phyloP scores from a whole-genome alignment of 352 stramenopile genomes.

The Aphanomyces cochlioides region DNA sequence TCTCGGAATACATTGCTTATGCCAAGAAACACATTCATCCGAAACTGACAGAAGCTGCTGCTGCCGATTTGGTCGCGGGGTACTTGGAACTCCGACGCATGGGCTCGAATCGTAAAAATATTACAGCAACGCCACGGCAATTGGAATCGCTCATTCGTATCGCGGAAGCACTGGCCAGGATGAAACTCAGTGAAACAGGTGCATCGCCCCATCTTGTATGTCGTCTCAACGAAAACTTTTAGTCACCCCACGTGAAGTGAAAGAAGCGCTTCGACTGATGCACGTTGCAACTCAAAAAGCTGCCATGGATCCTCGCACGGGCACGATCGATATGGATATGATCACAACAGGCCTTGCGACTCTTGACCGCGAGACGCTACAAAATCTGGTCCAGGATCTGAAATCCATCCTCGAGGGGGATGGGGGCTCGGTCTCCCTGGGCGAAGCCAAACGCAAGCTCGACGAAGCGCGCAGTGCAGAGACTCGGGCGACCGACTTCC shows the following conservation, averaged over 20 bases:
- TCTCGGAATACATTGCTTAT: slow-evolving; percentile 96
- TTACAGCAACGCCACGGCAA: slow-evolving; percentile 97
- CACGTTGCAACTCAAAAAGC: slow-evolving; percentile 95
- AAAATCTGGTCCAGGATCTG: slow-evolving; percentile 50
- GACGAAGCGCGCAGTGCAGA: slow-evolving; percentile 76
- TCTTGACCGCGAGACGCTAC: slow-evolving; percentile 81
- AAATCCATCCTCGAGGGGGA: slow-evolving; percentile 56
- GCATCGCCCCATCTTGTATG: not conserved
- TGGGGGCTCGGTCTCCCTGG: slow-evolving; percentile 66
- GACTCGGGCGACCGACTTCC: slow-evolving; percentile 82
- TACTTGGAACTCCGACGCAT: slow-evolving; percentile 92
- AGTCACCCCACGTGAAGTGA: slow-evolving; percentile 82
- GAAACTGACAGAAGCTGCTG: slow-evolving; percentile 85
- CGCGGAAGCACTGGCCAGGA: slow-evolving; percentile 94
- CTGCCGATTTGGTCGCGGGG: slow-evolving; percentile 85
- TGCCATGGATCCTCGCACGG: slow-evolving; percentile 96
- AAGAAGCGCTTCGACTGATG: slow-evolving; percentile 96
- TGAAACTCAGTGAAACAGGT: slow-evolving; percentile 78
- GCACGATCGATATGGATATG: slow-evolving; percentile 99
- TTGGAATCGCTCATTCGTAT: slow-evolving; percentile 98
- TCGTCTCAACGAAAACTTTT: slow-evolving; percentile 18
- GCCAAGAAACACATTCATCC: slow-evolving; percentile 91
- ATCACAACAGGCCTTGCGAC: slow-evolving; percentile 93
- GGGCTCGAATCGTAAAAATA: slow-evolving; percentile 89
- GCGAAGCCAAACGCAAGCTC: slow-evolving; percentile 82